Base-by-base conservation (phyloP, 208 protist species). In the Trypanosoma mega region DNA sequence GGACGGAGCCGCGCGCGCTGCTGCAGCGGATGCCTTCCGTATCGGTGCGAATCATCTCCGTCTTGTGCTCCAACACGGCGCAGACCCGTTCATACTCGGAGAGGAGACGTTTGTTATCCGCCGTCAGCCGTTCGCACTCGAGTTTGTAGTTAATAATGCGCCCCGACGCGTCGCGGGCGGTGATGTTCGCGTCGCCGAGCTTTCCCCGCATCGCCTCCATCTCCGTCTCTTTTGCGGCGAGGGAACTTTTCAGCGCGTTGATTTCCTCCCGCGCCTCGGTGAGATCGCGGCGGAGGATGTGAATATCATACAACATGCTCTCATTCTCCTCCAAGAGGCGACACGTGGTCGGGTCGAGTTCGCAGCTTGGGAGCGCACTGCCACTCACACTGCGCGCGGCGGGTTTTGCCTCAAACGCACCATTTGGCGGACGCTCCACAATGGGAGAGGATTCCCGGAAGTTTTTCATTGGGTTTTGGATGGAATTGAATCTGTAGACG, bases 311-410 rank as follows among this genome's bases (percentile, higher is more conserved):
- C 16, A 91, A 36, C 80, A 91, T 87, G 33, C 67, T 53, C 44
- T 81, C 80, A 52, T 87, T 87, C 53, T 87, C 84, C 26, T 70
- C 53, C 27, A 85, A 68, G 37, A 91, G 68, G 4, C 49, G 71
- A 20, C 63, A 31, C 9, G 71, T 80, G 34, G 68, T 36, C 9
- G 48, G 48, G 52, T 73, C 71, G 11, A 86, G 67, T 12, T 74
- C 61, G 29, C 72, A 48, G 43, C 12, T 23, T 0, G 73, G 74
- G 11, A 78, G 63, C 2, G 63, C 47, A 44, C 72, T 82, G 7
- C 67, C 71, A 23, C 71, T 67, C 24, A 33, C 26, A 45, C 27
- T 67, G 50, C 49, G 53, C 24, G 33, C 9, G 2, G 26, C 20
- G 29, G 30, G 44, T 33, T 12, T 29, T 11, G 5, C 11, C 9